phyloP scores from a whole-genome alignment of 169 alveolate genomes.

The Plasmodium yoelii region DNA sequence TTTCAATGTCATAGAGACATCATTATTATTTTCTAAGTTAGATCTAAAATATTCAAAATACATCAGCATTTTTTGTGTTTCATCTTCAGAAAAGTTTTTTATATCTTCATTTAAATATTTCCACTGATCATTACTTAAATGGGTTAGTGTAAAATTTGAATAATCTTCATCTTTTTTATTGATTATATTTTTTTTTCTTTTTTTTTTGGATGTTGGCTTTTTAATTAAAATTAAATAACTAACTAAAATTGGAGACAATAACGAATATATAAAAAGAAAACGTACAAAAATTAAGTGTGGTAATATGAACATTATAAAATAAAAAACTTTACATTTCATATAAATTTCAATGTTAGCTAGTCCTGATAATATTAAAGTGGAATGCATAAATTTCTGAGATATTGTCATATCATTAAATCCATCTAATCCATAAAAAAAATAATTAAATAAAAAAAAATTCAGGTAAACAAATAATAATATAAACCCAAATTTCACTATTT shows the following conservation, averaged over 20 bases:
- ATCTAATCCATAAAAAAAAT: conserved; percentile 69
- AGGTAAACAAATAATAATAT: conserved; percentile 44
- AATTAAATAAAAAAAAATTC: conserved; percentile 51
- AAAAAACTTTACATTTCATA: conserved; percentile 39
- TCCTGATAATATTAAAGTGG: conserved; percentile 52
- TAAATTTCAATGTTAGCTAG: conserved; percentile 48
- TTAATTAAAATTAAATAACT: conserved; percentile 48
- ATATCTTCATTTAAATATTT: conserved; percentile 59
- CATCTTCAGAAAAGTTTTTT: conserved; percentile 61
- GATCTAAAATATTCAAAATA: conserved; percentile 52
- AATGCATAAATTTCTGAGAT: conserved; percentile 39
- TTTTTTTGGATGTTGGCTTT: conserved; percentile 10
- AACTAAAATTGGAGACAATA: conserved; percentile 56
- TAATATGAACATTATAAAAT: conserved; percentile 44
- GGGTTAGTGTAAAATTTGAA: conserved; percentile 52
- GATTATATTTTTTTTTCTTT: conserved; percentile 21
- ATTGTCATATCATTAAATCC: conserved; percentile 44
- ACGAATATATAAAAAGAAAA: conserved; percentile 48
- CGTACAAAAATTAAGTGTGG: conserved; percentile 72
- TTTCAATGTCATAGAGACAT: conserved; percentile 14
- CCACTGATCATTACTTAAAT: conserved; percentile 75
- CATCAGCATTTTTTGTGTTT: conserved; percentile 33
- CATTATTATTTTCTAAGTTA: conserved; percentile 7
- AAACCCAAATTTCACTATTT: conserved; percentile 25
- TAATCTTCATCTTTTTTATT: conserved; percentile 37